Evolutionary conservation across 495 filamentous ascomycete genomes (phyloP), one percentile per base, ranked within the genome.

Genomic region (Aspergillus conjunctus): DNA sequence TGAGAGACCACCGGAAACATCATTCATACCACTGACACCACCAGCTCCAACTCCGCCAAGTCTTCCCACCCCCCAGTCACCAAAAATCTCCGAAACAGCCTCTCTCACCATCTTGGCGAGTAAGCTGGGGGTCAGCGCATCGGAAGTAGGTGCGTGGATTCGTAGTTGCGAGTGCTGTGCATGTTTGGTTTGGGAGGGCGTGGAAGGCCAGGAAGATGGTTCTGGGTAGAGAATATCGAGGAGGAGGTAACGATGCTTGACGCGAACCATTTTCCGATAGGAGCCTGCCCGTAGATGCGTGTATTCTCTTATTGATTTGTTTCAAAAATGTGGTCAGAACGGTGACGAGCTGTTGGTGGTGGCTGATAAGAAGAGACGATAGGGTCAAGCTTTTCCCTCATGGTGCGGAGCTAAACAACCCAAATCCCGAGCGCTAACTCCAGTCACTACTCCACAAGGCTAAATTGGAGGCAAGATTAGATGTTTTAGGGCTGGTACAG

Each of bases 221-320:
- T 87, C 82, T 14, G 93, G 91, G 73, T 97, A 97, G 58, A 97
- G 83, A 67, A 97, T 92, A 71, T 92, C 87, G 54, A 97, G 82
- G 32, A 98, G 85, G 41, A 98, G 87, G 71, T 98, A 98, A 59
- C 94, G 89, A 73, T 94, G 85, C 78, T 98, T 98, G 63, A 97
- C 78, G 68, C 94, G 91, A 60, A 98, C 94, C 94, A 98, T 98
- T 60, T 59, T 14, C 18, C 8, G 6, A 20, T 48, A 48, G 7
- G 18, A 20, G 3, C 6, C n/a, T 48, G 44, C 26, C 2, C 26
- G 26, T 26, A 5, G 2, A 26, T 26, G 2, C 26, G 44, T 20
- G 26, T 32, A 31, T 51, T 60, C 17, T 41, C 18, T 7, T 48
- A 8, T 7, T 18, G n/a, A 7, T 6, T 17, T 10, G 10, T 48